Conservation (phyloP, 192 early-diverging fungal genomes). For the Dimargaris cristalligena region DNA sequence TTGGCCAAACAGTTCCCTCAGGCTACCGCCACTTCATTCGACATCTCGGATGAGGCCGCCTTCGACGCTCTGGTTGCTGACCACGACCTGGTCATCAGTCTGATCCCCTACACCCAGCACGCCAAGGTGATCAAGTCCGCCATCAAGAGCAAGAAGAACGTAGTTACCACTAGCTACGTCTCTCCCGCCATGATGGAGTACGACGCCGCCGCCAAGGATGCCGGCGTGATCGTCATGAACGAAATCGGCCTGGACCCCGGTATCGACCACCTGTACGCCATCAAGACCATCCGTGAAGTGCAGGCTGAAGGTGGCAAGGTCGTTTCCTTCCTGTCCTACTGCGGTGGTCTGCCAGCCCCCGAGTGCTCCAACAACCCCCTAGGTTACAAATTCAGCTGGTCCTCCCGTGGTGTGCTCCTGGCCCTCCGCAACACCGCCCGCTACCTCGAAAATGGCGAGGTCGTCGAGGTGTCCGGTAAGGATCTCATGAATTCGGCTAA, state of each 20-base stretch:
- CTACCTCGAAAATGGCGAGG: conserved; percentile 78
- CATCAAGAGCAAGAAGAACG: conserved; percentile 77
- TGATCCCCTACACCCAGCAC: conserved; percentile 84
- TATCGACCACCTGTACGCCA: conserved; percentile 87
- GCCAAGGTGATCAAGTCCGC: conserved; percentile 79
- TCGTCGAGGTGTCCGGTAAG: conserved; percentile 61
- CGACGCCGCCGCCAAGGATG: conserved; percentile 65
- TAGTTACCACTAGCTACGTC: conserved; percentile 94
- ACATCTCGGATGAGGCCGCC: conserved; percentile 58
- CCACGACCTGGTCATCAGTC: conserved; percentile 84
- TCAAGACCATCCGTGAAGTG: conserved; percentile 85
- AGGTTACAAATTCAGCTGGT: conserved; percentile 99
- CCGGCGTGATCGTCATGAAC: conserved; percentile 85
- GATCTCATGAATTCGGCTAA: conserved; percentile 86
- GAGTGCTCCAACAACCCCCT: conserved; percentile 94
- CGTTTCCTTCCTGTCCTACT: conserved; percentile 81
- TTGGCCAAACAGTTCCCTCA: conserved; percentile 38
- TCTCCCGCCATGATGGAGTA: conserved; percentile 86
- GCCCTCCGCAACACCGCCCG: conserved; percentile 88
- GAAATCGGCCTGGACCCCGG: conserved; percentile 98
- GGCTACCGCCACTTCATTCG: conserved; percentile 51
- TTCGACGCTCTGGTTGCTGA: conserved; percentile 55
- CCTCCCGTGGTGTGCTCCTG: conserved; percentile 90
- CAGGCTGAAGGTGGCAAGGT: conserved; percentile 70
- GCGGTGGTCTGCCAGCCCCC: conserved; percentile 95